Percentiles rank a stretch among this genome's conserved stretches.
Evolutionary conservation across 2,329 filamentous ascomycete genomes (phyloP).

Genomic region (Aspergillus bombycis): DNA sequence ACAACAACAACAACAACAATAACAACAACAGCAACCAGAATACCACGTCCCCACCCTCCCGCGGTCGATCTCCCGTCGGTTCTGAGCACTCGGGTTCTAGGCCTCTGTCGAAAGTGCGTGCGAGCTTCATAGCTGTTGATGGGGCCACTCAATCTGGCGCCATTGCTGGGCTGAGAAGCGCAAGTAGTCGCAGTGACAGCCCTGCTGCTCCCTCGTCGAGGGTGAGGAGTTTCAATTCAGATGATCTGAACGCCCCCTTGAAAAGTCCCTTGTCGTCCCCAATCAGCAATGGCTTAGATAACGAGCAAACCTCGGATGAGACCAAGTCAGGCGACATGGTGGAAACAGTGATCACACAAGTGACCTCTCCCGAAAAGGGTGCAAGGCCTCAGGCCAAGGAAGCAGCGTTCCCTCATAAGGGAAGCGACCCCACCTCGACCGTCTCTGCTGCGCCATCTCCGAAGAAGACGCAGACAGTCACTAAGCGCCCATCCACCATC

Average conservation of each 20-base stretch:
- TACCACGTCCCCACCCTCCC: conserved; percentile 64
- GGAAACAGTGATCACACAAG: conserved; percentile 4
- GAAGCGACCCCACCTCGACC: conserved; percentile 18
- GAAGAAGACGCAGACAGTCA: conserved; percentile 29
- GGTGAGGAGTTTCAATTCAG: conserved; percentile 35
- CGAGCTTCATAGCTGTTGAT: conserved; percentile 75
- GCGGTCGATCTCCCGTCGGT: conserved; percentile 68
- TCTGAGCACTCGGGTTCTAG: conserved; percentile 51
- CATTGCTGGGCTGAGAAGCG: conserved; percentile 47
- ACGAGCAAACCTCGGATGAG: conserved; percentile 17
- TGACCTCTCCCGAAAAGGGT: not conserved
- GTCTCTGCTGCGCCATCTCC: conserved; percentile 15
- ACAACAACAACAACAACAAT: conserved; percentile 68
- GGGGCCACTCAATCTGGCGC: conserved; percentile 46
- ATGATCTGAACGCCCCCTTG: conserved; percentile 34
- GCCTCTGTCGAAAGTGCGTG: conserved; percentile 74
- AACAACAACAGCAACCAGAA: conserved; percentile 57
- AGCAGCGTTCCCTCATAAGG: conserved; percentile 18
- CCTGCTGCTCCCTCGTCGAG: conserved; percentile 31
- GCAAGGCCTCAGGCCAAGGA: conserved; percentile 8
- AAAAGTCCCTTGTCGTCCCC: conserved; percentile 34
- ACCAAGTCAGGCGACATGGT: not conserved
- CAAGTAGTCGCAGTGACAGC: conserved; percentile 39
- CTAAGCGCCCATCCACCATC: conserved; percentile 38
- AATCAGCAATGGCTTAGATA: conserved; percentile 25